A percentile compares a stretch with the other conserved stretches of the same genome.
phyloP scores from a whole-genome alignment of 306 rosid genomes.

The Bauhinia variegata region DNA sequence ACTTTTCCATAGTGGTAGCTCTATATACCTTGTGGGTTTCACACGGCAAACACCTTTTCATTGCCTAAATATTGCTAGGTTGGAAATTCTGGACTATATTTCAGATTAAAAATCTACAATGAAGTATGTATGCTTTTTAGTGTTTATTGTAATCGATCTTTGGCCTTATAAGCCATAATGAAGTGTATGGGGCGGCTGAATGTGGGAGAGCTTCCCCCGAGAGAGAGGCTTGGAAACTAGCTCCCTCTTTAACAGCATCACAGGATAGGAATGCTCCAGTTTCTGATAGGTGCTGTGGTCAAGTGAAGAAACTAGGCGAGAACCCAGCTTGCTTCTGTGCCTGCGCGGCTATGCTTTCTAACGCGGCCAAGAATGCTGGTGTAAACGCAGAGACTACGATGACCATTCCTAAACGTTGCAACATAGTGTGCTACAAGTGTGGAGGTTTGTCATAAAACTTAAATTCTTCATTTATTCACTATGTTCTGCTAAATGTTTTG shows the following conservation, averaged over 20 bases:
- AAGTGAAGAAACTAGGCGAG: constrained; percentile 47
- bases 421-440: constrained; percentile 54
- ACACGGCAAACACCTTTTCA: background rate
- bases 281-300: constrained; percentile 53
- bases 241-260: constrained; percentile 54
- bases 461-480: background rate
- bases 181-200: constrained; percentile 41
- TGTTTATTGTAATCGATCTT: constrained; percentile 28
- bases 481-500: no score
- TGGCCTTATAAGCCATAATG: background rate
- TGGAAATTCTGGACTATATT: background rate
- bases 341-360: constrained; percentile 56
- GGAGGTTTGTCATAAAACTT: constrained; percentile 42
- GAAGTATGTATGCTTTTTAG: constrained; percentile 34
- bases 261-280: constrained; percentile 38
- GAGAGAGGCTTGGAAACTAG: constrained; percentile 50
- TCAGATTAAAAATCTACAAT: constrained; percentile 34
- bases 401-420: constrained; percentile 62
- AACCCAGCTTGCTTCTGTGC: constrained; percentile 54
- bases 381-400: constrained; percentile 50
- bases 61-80: constrained; percentile 23
- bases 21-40: constrained; percentile 6
- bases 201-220: constrained; percentile 55
- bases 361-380: constrained; percentile 47
- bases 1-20: background rate